These are phyloP conservation scores for Phytophthora idaei DNA, from an alignment of 352 stramenopile genomes.

Conservation along the genomic window DNA sequence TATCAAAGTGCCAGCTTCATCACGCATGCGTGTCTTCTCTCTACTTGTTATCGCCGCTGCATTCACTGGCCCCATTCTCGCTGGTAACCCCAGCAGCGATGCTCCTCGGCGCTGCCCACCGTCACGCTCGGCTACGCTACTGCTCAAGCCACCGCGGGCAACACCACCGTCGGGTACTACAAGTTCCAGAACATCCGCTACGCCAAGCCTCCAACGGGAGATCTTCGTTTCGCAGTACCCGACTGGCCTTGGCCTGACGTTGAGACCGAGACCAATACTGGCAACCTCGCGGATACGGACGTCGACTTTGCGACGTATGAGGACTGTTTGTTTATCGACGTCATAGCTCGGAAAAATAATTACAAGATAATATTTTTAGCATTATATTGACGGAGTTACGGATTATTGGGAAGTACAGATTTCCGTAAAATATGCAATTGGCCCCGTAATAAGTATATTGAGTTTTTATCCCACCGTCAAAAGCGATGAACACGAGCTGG, in stretches of 20 bases:
- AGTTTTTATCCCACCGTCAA: too few relatives aligned
- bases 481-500: too few relatives aligned
- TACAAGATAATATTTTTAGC: too few relatives aligned
- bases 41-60: constrained; percentile 13
- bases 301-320: constrained; percentile 30
- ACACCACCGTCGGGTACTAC: constrained; percentile 38
- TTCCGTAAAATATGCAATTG: too few relatives aligned
- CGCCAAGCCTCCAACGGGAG: constrained; percentile 29
- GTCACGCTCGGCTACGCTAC: constrained; percentile 36
- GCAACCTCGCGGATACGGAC: background rate
- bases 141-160: constrained; percentile 27
- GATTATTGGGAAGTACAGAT: too few relatives aligned
- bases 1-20: background rate
- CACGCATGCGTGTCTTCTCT: constrained; percentile 19
- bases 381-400: too few relatives aligned
- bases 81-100: constrained; percentile 6
- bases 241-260: constrained; percentile 1
- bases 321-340: constrained; percentile 32
- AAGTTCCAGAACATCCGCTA: constrained; percentile 45
- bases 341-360: too few relatives aligned
- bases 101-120: constrained; percentile 17
- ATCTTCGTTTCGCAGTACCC: constrained; percentile 28
- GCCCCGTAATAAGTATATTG: too few relatives aligned
- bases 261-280: background rate
- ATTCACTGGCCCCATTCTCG: constrained; percentile 1